Base-by-base conservation (phyloP, 306 rosid genomes). In the Elaeagnus macrophylla region DNA sequence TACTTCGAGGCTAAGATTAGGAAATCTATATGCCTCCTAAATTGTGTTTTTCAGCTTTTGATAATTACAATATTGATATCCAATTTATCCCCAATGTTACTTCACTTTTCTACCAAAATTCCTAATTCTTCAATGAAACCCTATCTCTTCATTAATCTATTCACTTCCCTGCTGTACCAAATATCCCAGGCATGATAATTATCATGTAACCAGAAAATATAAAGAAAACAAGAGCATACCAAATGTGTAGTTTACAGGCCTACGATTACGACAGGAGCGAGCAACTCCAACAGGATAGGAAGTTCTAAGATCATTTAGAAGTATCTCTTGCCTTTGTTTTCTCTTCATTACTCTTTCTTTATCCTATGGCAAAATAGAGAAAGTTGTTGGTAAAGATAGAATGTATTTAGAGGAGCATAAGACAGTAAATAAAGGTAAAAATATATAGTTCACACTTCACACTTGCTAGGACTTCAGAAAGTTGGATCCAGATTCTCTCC, bases 241-340 rank as follows among this genome's bases (percentile, higher is more conserved):
- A 46, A 71, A 81, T 50, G 86, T 72, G 76, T 87, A 87, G 72
- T 46, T 79, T 69, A 87, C 65, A 57, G 82, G 77, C 62, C 69
- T 66, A 51, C 82, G 79, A 53, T 51, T 67, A 66, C 83, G 87
- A 81, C 80, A 81, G 39, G 88, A 69, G 45, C 94, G 85, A 39
- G 87, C 67, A 57, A 56, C 64, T 73, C 81, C 83, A 54, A 63
- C 67, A 36, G 43, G 56, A 20, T 47, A 51, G 8, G 79, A 49
- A 50, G 55, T 77, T 16, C 50, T 72, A 36, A 56, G 16, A 57
- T 52, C 69, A 61, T 73, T 71, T 56, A 72, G 59, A 53, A 65
- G 68, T 80, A 15, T 71, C 11, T 70, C 81, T 68, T 74, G 68
- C 68, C 80, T 75, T 60, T 62, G 76, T 56, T 80, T 91, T 66